These are phyloP conservation scores for Aureobasidium subglaciale DNA, from an alignment of 2,329 filamentous ascomycete species.

Conservation along the genomic window DNA sequence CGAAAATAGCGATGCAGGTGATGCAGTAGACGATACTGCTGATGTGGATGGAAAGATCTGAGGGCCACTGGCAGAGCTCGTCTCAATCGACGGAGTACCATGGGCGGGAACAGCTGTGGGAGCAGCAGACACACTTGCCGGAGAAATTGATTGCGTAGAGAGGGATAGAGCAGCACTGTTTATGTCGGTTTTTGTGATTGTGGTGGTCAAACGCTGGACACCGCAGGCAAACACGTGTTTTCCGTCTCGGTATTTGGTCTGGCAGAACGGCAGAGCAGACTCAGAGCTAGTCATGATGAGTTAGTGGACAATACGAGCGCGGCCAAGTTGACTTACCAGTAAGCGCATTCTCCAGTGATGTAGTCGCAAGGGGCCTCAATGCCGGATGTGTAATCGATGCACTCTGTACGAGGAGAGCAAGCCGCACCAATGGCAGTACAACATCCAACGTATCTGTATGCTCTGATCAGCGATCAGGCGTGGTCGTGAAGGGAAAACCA, in stretches of 20 bases:
- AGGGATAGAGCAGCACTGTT: neutral
- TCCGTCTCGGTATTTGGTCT: neutral
- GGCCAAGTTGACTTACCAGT: slow-evolving; percentile 16
- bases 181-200: neutral
- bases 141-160: neutral
- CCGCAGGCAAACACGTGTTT: neutral
- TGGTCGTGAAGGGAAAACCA: neutral
- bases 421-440: slow-evolving; percentile 16
- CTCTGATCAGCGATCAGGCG: neutral
- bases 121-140: neutral
- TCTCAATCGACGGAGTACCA: neutral
- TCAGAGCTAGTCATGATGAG: neutral
- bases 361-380: slow-evolving; percentile 16
- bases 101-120: neutral
- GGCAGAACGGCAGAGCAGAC: neutral
- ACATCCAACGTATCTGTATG: slow-evolving; percentile 18
- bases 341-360: slow-evolving; percentile 19
- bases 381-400: slow-evolving; percentile 17
- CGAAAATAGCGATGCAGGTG: neutral
- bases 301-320: slow-evolving; percentile 2
- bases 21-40: neutral
- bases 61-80: neutral
- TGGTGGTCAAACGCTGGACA: neutral
- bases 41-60: neutral
- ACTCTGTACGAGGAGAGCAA: slow-evolving; percentile 18